phyloP scores from a whole-genome alignment of 2,329 filamentous ascomycete genomes.

The Beauveria asiatica region DNA sequence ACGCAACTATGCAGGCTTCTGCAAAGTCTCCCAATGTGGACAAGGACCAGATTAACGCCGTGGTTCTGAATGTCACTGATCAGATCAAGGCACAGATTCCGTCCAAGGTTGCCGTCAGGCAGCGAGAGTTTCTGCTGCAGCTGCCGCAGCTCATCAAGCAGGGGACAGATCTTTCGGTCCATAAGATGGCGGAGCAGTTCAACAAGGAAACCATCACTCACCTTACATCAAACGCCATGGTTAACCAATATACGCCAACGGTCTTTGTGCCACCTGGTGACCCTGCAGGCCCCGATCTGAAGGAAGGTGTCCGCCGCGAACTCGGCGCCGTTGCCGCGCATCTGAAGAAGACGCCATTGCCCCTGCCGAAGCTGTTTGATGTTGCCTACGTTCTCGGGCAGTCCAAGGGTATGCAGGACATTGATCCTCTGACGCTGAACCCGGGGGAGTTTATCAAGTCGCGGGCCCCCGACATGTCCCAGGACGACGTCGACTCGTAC shows the following conservation, averaged over 20 bases:
- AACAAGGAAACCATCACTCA: background rate
- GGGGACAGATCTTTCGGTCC: background rate
- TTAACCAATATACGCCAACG: background rate
- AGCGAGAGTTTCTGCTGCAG: background rate
- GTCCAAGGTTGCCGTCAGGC: background rate
- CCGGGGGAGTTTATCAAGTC: background rate
- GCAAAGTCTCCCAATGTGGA: background rate
- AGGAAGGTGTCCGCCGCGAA: background rate
- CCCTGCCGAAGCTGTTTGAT: background rate
- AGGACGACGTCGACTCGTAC: background rate
- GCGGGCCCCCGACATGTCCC: background rate
- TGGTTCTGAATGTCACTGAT: background rate
- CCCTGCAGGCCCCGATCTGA: background rate
- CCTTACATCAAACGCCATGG: background rate
- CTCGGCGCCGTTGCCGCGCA: background rate
- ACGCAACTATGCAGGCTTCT: background rate
- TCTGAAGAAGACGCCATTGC: background rate
- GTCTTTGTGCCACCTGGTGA: background rate
- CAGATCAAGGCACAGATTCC: background rate
- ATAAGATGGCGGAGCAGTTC: background rate
- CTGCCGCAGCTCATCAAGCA: background rate
- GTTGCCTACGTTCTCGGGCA: background rate
- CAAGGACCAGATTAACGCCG: background rate
- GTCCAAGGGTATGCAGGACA: background rate
- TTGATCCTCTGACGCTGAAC: background rate